Conservation (phyloP, 352 stramenopile species). For the Aphanomyces invadans region DNA sequence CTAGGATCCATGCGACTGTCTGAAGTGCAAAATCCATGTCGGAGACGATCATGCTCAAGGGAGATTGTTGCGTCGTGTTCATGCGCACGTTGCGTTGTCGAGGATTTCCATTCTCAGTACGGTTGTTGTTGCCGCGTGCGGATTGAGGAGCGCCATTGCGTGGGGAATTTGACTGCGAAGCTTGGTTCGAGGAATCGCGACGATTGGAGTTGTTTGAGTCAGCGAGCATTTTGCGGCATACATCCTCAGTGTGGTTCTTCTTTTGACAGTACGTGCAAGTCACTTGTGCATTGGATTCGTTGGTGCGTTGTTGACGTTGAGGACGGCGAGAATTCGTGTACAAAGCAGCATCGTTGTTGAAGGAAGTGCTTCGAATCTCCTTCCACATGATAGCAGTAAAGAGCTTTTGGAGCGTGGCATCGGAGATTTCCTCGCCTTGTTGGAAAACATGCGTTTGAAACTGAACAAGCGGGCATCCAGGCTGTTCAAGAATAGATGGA, state of each 20-base stretch:
- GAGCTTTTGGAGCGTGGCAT: background rate
- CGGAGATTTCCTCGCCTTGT: background rate
- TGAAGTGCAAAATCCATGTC: too few relatives aligned
- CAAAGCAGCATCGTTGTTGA: background rate
- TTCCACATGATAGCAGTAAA: background rate
- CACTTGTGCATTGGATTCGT: background rate
- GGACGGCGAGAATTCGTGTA: background rate
- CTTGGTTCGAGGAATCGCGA: background rate
- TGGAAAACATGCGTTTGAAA: background rate
- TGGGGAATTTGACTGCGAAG: background rate
- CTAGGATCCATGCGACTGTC: background rate
- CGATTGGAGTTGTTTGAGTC: too few relatives aligned
- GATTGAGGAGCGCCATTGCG: background rate
- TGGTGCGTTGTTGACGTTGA: background rate
- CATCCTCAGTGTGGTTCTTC: background rate
- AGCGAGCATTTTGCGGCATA: background rate
- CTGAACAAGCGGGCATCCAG: background rate
- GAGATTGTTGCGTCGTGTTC: too few relatives aligned
- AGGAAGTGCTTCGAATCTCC: background rate
- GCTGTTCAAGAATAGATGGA: background rate
- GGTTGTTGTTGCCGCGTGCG: background rate
- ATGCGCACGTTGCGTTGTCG: too few relatives aligned
- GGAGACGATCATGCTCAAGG: background rate
- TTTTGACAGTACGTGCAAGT: background rate
- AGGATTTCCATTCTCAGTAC: background rate